Conservation (phyloP, 2,329 filamentous ascomycete genomes). For the Apiospora marii region DNA sequence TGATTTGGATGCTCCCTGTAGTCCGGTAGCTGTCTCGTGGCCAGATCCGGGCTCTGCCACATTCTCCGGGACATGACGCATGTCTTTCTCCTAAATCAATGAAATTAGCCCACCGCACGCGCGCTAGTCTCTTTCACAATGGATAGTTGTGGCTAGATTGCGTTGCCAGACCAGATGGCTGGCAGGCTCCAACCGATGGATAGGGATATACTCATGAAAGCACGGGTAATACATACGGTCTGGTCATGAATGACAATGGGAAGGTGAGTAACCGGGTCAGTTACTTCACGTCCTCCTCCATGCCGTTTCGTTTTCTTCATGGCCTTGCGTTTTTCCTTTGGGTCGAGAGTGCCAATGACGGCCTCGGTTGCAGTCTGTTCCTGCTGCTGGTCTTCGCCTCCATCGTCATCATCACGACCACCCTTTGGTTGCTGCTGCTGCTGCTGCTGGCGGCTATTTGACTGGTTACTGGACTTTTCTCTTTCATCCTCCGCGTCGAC, state of each 20-base stretch:
- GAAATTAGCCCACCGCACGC: background rate
- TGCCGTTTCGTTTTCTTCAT: constrained; percentile 55
- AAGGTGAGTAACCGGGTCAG: constrained; percentile 76
- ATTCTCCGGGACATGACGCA: constrained; percentile 52
- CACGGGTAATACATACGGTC: constrained; percentile 49
- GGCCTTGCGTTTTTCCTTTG: constrained; percentile 56
- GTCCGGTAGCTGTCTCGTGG: constrained; percentile 49
- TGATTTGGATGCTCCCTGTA: constrained; percentile 49
- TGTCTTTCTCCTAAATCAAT: constrained; percentile 53
- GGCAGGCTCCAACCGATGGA: background rate
- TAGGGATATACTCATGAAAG: background rate
- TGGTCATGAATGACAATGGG: constrained; percentile 74
- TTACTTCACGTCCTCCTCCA: constrained; percentile 67
- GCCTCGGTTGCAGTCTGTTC: constrained; percentile 45
- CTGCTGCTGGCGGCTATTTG: constrained; percentile 19
- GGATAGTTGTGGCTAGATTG: no score
- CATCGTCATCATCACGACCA: background rate
- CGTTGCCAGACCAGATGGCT: no score
- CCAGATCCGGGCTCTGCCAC: constrained; percentile 44
- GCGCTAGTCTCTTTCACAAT: background rate
- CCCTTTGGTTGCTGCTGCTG: constrained; percentile 2
- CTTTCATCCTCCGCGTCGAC: background rate
- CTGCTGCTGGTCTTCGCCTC: constrained; percentile 28
- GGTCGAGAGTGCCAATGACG: constrained; percentile 48
- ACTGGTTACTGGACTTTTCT: constrained; percentile 27